Conservation (phyloP, 2,329 filamentous ascomycete species). For the Fusarium udum region DNA sequence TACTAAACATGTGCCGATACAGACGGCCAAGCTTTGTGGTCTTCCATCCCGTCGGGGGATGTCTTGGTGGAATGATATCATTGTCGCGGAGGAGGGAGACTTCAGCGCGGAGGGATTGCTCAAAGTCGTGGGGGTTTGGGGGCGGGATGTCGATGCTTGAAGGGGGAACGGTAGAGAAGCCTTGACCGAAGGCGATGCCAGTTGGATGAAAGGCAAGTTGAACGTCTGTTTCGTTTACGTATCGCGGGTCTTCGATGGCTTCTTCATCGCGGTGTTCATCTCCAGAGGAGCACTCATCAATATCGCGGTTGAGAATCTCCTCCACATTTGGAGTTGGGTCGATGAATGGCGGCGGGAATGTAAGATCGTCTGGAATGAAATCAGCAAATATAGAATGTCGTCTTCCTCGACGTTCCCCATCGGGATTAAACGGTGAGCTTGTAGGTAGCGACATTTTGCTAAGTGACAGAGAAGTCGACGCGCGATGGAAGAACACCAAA, state of each 20-base stretch:
- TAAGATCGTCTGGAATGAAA: conserved; percentile 28
- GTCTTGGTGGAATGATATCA: conserved; percentile 24
- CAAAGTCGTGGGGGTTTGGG: conserved; percentile 34
- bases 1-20: conserved; percentile 31
- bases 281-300: conserved; percentile 36
- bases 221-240: conserved; percentile 1
- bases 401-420: not conserved
- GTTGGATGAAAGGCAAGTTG: conserved; percentile 37
- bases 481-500: not conserved
- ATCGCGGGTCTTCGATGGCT: conserved; percentile 11
- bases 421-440: conserved; percentile 16
- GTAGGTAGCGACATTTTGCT: conserved; percentile 20
- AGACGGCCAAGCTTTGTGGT: not conserved
- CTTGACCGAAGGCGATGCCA: conserved; percentile 28
- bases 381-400: conserved; percentile 39
- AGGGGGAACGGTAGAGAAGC: conserved; percentile 33
- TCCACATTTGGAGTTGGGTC: conserved; percentile 21
- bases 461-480: not conserved
- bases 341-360: conserved; percentile 22
- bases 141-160: conserved; percentile 27
- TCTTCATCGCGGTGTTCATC: conserved; percentile 28
- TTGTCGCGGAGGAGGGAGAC: conserved; percentile 34
- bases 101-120: conserved; percentile 32
- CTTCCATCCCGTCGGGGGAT: conserved; percentile 6
- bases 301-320: conserved; percentile 33